phyloP scores from a whole-genome alignment of 305 asterid genomes.

The Andrographis paniculata region DNA sequence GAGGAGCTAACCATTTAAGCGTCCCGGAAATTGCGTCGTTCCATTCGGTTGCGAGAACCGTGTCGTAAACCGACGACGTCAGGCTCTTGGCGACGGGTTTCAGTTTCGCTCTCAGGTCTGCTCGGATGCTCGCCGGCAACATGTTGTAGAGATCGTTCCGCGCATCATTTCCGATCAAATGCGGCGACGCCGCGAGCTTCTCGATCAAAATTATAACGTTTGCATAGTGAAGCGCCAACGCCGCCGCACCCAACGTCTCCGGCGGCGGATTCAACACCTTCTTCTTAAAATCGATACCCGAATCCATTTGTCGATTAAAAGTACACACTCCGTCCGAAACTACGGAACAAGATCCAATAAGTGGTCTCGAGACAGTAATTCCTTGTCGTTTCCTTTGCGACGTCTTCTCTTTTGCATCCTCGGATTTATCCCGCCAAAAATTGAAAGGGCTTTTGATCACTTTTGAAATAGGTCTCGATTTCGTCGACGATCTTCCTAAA shows the following conservation, averaged over 20 bases:
- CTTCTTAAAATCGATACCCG: slow-evolving; percentile 25
- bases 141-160: slow-evolving; percentile 72
- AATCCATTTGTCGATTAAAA: slow-evolving; percentile 20
- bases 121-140: slow-evolving; percentile 68
- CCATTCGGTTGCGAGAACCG: slow-evolving; percentile 69
- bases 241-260: slow-evolving; percentile 77
- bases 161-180: slow-evolving; percentile 80
- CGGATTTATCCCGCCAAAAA: slow-evolving; percentile 54
- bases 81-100: slow-evolving; percentile 53
- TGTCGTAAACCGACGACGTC: slow-evolving; percentile 47
- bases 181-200: slow-evolving; percentile 72
- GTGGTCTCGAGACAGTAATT: slow-evolving; percentile 20
- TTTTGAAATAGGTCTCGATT: slow-evolving; percentile 33
- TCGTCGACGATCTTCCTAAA: slow-evolving; percentile 37
- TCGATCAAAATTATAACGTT: slow-evolving; percentile 69
- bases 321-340: slow-evolving; percentile 19
- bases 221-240: slow-evolving; percentile 75
- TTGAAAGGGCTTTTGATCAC: slow-evolving; percentile 36
- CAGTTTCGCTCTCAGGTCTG: slow-evolving; percentile 63
- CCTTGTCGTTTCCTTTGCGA: slow-evolving; percentile 24
- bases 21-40: slow-evolving; percentile 54
- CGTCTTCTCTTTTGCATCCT: slow-evolving; percentile 26
- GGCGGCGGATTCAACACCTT: slow-evolving; percentile 56
- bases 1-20: slow-evolving; percentile 83
- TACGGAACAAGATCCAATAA: slow-evolving; percentile 21